phyloP scores from a whole-genome alignment of 2,329 filamentous ascomycete species.

The Penicillium freii region DNA sequence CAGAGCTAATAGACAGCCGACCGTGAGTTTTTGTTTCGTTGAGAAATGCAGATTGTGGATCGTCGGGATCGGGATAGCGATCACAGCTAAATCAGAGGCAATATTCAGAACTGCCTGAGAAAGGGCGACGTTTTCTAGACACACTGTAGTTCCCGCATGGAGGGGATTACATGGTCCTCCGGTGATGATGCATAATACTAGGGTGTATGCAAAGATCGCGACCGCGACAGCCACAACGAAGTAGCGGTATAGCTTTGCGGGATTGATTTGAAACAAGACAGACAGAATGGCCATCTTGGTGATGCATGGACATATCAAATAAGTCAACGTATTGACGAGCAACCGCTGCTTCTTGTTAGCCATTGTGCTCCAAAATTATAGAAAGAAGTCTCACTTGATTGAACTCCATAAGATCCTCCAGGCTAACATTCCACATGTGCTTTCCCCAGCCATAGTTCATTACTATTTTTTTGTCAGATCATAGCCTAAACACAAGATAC shows the following conservation, averaged over 20 bases:
- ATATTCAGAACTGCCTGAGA: slow-evolving; percentile 1
- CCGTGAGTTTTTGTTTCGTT: background rate
- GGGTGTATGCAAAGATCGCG: background rate
- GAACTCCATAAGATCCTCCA: background rate
- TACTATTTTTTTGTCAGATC: background rate
- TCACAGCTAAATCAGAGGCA: background rate
- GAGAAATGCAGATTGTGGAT: background rate
- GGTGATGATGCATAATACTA: background rate
- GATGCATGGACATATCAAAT: background rate
- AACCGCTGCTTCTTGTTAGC: background rate
- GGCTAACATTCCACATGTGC: background rate
- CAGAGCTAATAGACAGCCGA: background rate
- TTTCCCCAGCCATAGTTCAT: background rate
- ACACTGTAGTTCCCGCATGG: background rate
- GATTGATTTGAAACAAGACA: background rate
- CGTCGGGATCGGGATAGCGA: background rate
- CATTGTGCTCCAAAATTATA: background rate
- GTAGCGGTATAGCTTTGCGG: background rate
- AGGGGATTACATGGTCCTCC: background rate
- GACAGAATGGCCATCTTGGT: slow-evolving; percentile 1
- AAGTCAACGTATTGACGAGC: background rate
- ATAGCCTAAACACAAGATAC: background rate
- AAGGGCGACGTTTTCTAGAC: background rate
- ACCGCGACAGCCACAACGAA: background rate
- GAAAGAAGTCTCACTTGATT: background rate